Base-by-base conservation (phyloP, 495 filamentous ascomycete species). In the Patellaria atrata region DNA sequence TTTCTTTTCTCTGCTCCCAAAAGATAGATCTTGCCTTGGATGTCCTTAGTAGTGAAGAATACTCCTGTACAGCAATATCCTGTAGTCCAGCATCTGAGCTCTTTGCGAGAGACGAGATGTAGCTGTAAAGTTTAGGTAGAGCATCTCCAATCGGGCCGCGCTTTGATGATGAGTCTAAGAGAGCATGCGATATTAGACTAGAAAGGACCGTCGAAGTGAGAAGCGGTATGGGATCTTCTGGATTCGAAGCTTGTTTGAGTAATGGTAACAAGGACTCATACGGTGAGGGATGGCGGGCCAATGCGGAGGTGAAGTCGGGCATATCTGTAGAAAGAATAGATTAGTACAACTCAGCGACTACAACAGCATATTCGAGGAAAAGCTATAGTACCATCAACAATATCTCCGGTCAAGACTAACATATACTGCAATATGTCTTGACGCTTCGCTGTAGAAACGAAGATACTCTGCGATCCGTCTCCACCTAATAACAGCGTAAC, bases 351-450 rank as follows among this genome's bases (percentile, higher is more conserved):
- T 4, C 24, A 29, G 17, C 20, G 14, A 19, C 4, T 18, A 18
- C n/a, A 8, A 7, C 16, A 24, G 19, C 22, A 35, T 16, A 25
- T 41, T 33, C 5, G 18, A 21, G n/a, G 18, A 20, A 7, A 27
- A 17, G 18, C 9, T 14, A 12, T 12, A 32, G 30, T 59, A 94
- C 89, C 77, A 53, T 83, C 79, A 28, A 96, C 75, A 35, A 96
- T 60, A 57, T 99, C 91, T 40, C 72, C 75, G 26, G 87, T 69
- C 48, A 96, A 64, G 24, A 94, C 86, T 23, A 96, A 68, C 45
- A 94, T 79, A 54, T 94, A 94, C 58, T 94, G 87, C 40, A 94
- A 68, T 18, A 96, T 82, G 62, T 94, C 84, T 48, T 73, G 66
- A 29, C 81, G 69, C 60, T 79, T 79, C 29, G 74, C 67, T 5